phyloP scores from a whole-genome alignment of 2,329 filamentous ascomycete genomes.

The Alternaria arbusti region DNA sequence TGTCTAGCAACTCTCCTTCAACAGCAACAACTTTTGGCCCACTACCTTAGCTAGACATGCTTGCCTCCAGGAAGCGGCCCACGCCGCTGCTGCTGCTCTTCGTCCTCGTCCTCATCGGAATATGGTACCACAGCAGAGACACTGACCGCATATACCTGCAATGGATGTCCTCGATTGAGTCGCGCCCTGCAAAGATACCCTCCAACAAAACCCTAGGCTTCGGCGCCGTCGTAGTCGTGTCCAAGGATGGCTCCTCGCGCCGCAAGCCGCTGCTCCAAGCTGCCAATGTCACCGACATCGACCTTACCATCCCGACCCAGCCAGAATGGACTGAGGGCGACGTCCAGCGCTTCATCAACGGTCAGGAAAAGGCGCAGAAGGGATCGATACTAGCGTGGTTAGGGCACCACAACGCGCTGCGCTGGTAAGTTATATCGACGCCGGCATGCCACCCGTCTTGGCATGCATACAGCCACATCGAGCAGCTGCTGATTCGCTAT shows the following conservation, averaged over 20 bases:
- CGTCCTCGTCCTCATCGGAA: constrained; percentile 32
- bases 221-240: constrained; percentile 52
- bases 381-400: constrained; percentile 55
- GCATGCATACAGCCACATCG: constrained; percentile 8
- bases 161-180: constrained; percentile 35
- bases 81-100: constrained; percentile 37
- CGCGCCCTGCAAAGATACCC: constrained; percentile 31
- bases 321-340: constrained; percentile 52
- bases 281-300: constrained; percentile 51
- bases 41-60: constrained; percentile 31
- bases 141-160: constrained; percentile 38
- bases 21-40: constrained; percentile 11
- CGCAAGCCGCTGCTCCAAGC: constrained; percentile 50
- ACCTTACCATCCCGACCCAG: constrained; percentile 52
- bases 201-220: constrained; percentile 50
- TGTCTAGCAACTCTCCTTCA: constrained; percentile 29
- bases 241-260: constrained; percentile 48
- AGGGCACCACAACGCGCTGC: constrained; percentile 52
- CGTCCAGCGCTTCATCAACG: constrained; percentile 46
- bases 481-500: constrained; percentile 18
- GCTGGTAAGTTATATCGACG: constrained; percentile 36
- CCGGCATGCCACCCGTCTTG: constrained; percentile 12
- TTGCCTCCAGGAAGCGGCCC: constrained; percentile 41
- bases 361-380: constrained; percentile 42
- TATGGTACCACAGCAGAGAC: constrained; percentile 37